These are phyloP conservation scores for Boletellus emodensis DNA, from an alignment of 768 basidiomycete genomes.

Conservation along the genomic window DNA sequence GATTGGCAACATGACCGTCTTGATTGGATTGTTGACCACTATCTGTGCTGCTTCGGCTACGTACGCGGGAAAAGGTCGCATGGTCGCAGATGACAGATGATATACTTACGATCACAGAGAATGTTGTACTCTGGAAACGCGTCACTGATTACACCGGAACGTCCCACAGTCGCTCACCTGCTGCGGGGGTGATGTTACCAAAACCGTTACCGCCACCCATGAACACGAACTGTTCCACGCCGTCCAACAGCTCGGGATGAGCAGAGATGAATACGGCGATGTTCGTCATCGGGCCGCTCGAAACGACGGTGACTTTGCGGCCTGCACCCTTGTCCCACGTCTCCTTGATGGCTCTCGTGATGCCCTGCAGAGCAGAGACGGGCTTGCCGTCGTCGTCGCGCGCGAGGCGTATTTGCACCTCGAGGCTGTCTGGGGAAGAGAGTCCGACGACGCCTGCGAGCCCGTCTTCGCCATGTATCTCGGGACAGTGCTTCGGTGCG, in stretches of 20 bases:
- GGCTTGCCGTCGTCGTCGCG: slow-evolving; percentile 37
- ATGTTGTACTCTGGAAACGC: slow-evolving; percentile 67
- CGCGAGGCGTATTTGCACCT: slow-evolving; percentile 50
- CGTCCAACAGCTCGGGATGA: slow-evolving; percentile 50
- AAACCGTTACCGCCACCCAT: slow-evolving; percentile 92
- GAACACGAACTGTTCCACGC: slow-evolving; percentile 51
- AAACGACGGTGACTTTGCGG: slow-evolving; percentile 61
- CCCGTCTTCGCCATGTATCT: slow-evolving; percentile 82
- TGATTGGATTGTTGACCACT: slow-evolving; percentile 67
- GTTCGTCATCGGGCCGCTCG: slow-evolving; percentile 85
- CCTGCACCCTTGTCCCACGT: slow-evolving; percentile 59
- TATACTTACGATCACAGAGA: slow-evolving; percentile 70
- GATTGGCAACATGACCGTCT: slow-evolving; percentile 74
- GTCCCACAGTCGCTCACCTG: slow-evolving; percentile 39
- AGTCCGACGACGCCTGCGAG: slow-evolving; percentile 83
- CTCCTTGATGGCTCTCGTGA: slow-evolving; percentile 51
- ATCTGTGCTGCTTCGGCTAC: slow-evolving; percentile 81
- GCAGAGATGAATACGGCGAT: slow-evolving; percentile 61
- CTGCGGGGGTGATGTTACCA: slow-evolving; percentile 76
- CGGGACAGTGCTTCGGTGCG: slow-evolving; percentile 56
- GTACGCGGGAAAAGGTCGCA: background rate
- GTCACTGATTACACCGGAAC: background rate
- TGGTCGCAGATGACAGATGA: background rate
- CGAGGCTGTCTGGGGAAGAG: slow-evolving; percentile 44
- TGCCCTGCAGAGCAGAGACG: slow-evolving; percentile 63